A percentile compares a stretch with the other conserved stretches of the same genome.
Conservation (phyloP, 1,139 yeast species). For the Pichia sp. region DNA sequence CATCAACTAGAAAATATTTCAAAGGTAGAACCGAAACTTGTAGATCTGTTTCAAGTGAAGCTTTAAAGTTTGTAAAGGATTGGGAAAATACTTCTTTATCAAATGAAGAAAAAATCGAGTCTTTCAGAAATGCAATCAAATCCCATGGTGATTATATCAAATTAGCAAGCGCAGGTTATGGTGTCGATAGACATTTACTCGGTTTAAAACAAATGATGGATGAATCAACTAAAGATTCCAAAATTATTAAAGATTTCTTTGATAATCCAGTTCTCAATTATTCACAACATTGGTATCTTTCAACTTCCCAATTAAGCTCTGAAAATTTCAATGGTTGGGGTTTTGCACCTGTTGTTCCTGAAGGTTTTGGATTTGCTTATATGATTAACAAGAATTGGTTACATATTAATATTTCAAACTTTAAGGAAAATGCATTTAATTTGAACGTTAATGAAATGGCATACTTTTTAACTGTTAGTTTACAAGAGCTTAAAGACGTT, state of each 20-base stretch:
- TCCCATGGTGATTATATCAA: conserved; percentile 71
- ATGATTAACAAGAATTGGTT: conserved; percentile 83
- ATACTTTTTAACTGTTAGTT: conserved; percentile 68
- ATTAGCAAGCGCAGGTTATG: conserved; percentile 79
- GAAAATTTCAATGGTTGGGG: conserved; percentile 92
- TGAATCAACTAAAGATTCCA: conserved; percentile 34
- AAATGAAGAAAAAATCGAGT: conserved; percentile 52
- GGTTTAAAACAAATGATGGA: conserved; percentile 70
- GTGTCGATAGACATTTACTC: conserved; percentile 90
- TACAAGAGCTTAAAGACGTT: conserved; percentile 71
- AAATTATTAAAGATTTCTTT: conserved; percentile 64
- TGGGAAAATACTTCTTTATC: conserved; percentile 60
- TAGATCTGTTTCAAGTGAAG: conserved; percentile 75
- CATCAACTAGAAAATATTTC: conserved; percentile 84
- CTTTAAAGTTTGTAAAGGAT: conserved; percentile 64
- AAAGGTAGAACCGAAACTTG: conserved; percentile 97
- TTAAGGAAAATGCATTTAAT: conserved; percentile 52
- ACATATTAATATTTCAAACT: conserved; percentile 79
- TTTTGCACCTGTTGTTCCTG: conserved; percentile 92
- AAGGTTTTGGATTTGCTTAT: conserved; percentile 91
- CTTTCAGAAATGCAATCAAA: conserved; percentile 67
- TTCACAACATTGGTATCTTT: conserved; percentile 78
- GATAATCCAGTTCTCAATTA: conserved; percentile 69
- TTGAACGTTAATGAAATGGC: conserved; percentile 62
- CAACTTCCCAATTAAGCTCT: conserved; percentile 86